phyloP scores from a whole-genome alignment of 352 stramenopile species.

The Globisporangium recalcitrans region DNA sequence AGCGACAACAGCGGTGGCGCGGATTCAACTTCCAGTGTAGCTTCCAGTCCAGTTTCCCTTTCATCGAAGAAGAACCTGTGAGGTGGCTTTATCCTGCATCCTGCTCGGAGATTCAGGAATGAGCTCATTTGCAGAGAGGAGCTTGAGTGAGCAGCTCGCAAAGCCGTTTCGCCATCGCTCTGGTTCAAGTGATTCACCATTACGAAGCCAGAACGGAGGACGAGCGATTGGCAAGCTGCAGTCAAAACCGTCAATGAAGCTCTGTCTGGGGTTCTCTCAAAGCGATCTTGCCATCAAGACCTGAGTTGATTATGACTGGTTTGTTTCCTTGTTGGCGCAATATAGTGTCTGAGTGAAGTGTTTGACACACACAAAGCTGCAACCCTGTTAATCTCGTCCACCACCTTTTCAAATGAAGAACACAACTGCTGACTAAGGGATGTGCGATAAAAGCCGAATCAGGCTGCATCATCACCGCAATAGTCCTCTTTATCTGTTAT shows the following conservation, averaged over 20 bases:
- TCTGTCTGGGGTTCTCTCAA: too few relatives aligned
- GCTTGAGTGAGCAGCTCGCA: too few relatives aligned
- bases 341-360: neutral
- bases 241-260: too few relatives aligned
- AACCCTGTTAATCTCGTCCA: neutral
- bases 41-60: neutral
- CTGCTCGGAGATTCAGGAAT: neutral
- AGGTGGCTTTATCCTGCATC: neutral
- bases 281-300: too few relatives aligned
- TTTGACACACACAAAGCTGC: neutral
- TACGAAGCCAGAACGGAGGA: too few relatives aligned
- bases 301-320: neutral
- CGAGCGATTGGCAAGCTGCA: too few relatives aligned
- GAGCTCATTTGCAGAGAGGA: neutral
- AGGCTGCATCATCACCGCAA: too few relatives aligned
- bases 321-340: neutral
- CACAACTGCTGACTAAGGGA: neutral
- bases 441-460: too few relatives aligned
- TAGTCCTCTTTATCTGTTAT: neutral
- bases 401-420: neutral
- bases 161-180: too few relatives aligned
- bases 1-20: neutral
- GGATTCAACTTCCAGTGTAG: neutral
- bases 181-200: too few relatives aligned
- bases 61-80: slow-evolving; percentile 6